Evolutionary conservation across 768 basidiomycete genomes (phyloP), one percentile per base, ranked within the genome.

Genomic region (Lentinula sp.): DNA sequence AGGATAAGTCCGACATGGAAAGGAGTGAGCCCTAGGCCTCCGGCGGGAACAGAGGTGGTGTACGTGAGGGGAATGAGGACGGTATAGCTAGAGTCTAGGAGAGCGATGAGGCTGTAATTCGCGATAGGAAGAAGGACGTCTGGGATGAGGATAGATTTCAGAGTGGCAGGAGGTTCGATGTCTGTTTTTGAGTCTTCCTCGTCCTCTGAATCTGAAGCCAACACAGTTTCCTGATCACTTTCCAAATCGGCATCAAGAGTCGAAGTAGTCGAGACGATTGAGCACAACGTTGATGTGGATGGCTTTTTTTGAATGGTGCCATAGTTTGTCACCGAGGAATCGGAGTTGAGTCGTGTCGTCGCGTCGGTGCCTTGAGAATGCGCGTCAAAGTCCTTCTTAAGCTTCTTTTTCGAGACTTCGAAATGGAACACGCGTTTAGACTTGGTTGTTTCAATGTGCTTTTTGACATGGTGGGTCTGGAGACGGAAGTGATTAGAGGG

Each of bases 1-100:
- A 82, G 75, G 37, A 82, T 78, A 40, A 73, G 71, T 15, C 84
- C 84, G 37, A 86, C 85, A 13, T 66, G 62, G n/a, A 74, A 75
- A 5, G 84, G 80, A 31, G 72, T 69, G 32, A 86, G 70, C 3
- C 81, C 82, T 35, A 84, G 77, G 0, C 84, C 84, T 31, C 85
- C 84, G 11, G 76, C 71, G 9, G 68, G 70, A 57, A 78, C 69
- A 4, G 85, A 81, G 0, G 83, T 85, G 37, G 82, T 78, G 57
- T 66, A 67, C 60, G 69, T 66, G 1, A 70, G 61, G 10, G 69
- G 69, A 23, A 69, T 54, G 16, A 75, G 65, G 28, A 67, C 69
- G 45, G 68, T 66, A 54, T 68, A 65, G 16, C 66, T 57, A 64
- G 68, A 69, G 43, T 74, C 70, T n/a, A 66, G 39, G 53, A 73